Percentiles rank a stretch among this genome's conserved stretches.
Evolutionary conservation across 805 yeast genomes (phyloP).

Genomic region (Saccharomyces kudriavzevii): DNA sequence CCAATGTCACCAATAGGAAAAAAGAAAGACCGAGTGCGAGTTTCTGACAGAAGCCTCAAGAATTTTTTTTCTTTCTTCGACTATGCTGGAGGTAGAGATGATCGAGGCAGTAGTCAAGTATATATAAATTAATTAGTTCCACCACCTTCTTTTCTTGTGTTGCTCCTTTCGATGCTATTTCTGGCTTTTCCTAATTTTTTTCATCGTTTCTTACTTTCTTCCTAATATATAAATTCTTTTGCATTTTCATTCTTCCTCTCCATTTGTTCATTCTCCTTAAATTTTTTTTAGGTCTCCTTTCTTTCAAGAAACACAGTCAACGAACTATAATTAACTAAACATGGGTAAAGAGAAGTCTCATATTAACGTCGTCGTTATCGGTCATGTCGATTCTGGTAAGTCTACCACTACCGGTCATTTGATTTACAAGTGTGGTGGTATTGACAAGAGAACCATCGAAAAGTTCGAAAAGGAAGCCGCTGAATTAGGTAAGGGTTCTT

Average conservation of each 20-base stretch:
- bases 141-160: background rate
- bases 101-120: background rate
- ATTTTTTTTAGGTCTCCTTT: background rate
- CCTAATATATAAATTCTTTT: background rate
- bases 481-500: slow-evolving; percentile 94
- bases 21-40: background rate
- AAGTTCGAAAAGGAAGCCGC: slow-evolving; percentile 98
- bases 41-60: background rate
- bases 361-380: slow-evolving; percentile 99
- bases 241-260: background rate
- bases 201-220: background rate
- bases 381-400: slow-evolving; percentile 99
- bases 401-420: slow-evolving; percentile 99
- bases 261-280: background rate
- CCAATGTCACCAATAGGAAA: no score
- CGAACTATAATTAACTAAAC: slow-evolving; percentile 19
- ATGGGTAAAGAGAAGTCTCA: slow-evolving; percentile 94
- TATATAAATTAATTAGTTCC: background rate
- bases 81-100: background rate
- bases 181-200: background rate
- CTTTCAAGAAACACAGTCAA: slow-evolving; percentile 3
- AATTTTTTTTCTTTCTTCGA: background rate
- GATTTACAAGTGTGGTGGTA: slow-evolving; percentile 99
- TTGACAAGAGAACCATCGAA: slow-evolving; percentile 97
- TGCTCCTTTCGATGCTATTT: background rate